These are phyloP conservation scores for Saccharomycopsis olivae DNA, from an alignment of 805 yeast species.

Conservation along the genomic window DNA sequence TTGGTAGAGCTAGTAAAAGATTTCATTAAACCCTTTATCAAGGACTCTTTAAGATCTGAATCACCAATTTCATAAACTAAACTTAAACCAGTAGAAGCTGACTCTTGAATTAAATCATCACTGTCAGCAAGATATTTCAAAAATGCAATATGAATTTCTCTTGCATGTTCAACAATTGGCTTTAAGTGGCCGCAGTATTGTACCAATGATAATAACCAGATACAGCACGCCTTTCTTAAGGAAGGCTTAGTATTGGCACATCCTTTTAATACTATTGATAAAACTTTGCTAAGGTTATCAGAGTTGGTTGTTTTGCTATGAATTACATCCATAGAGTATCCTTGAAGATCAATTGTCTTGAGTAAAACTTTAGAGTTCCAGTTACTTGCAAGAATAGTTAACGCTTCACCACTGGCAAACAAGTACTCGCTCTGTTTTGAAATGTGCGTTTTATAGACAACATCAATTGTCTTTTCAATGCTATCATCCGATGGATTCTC, in stretches of 20 bases:
- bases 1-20: constrained; percentile 68
- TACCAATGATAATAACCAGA: constrained; percentile 74
- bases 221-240: constrained; percentile 63
- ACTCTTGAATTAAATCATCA: constrained; percentile 84
- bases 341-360: constrained; percentile 40
- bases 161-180: constrained; percentile 31
- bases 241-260: constrained; percentile 63
- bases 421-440: constrained; percentile 68
- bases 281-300: constrained; percentile 22
- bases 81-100: constrained; percentile 83
- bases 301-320: too few relatives aligned
- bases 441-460: constrained; percentile 39
- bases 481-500: constrained; percentile 21
- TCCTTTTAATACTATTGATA: constrained; percentile 40
- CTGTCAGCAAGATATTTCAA: constrained; percentile 69
- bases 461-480: constrained; percentile 20
- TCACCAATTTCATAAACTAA: constrained; percentile 74
- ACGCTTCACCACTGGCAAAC: constrained; percentile 78
- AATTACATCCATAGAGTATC: constrained; percentile 19
- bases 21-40: constrained; percentile 60
- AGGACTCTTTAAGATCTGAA: constrained; percentile 50
- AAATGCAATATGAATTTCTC: constrained; percentile 63
- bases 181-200: constrained; percentile 55
- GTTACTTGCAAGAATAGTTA: constrained; percentile 61
- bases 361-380: constrained; percentile 54